Conservation (phyloP, 345 rosid genomes). For the Microthlaspi erraticum region DNA sequence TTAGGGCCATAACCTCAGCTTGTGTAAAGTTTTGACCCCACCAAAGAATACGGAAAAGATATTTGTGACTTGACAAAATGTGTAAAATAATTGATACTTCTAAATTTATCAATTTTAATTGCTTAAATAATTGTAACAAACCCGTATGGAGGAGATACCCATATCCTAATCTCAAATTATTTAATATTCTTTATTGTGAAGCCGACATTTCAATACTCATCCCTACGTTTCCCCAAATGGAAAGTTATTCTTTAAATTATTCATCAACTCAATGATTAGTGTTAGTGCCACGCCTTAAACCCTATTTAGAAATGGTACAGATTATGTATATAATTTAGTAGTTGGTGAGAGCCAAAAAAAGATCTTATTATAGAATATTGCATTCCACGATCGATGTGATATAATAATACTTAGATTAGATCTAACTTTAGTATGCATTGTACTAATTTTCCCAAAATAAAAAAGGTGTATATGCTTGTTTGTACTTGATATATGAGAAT, state of each 20-base stretch:
- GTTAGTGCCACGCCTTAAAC: slow-evolving; percentile 35
- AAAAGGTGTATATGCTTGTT: slow-evolving; percentile 25
- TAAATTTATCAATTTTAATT: background rate
- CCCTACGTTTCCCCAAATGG: slow-evolving; percentile 44
- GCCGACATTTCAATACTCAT: slow-evolving; percentile 35
- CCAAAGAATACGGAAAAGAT: slow-evolving; percentile 41
- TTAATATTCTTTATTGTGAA: slow-evolving; percentile 14
- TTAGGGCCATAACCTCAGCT: slow-evolving; percentile 49
- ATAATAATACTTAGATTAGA: slow-evolving; percentile 11
- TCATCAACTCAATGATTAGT: slow-evolving; percentile 44
- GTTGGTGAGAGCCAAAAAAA: slow-evolving; percentile 22
- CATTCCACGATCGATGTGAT: slow-evolving; percentile 24
- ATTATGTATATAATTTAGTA: slow-evolving; percentile 9
- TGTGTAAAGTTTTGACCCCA: slow-evolving; percentile 44
- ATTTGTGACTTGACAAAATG: slow-evolving; percentile 42
- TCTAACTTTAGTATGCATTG: slow-evolving; percentile 26
- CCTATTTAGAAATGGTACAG: background rate
- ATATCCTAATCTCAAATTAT: slow-evolving; percentile 38
- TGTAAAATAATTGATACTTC: slow-evolving; percentile 18
- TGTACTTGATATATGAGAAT: slow-evolving; percentile 24
- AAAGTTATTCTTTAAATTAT: slow-evolving; percentile 31
- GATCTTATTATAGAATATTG: slow-evolving; percentile 13
- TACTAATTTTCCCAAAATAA: background rate
- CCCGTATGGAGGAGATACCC: slow-evolving; percentile 34
- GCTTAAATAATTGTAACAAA: slow-evolving; percentile 36